Base-by-base conservation (phyloP, 2,329 filamentous ascomycete genomes). In the Eutypella sp. region DNA sequence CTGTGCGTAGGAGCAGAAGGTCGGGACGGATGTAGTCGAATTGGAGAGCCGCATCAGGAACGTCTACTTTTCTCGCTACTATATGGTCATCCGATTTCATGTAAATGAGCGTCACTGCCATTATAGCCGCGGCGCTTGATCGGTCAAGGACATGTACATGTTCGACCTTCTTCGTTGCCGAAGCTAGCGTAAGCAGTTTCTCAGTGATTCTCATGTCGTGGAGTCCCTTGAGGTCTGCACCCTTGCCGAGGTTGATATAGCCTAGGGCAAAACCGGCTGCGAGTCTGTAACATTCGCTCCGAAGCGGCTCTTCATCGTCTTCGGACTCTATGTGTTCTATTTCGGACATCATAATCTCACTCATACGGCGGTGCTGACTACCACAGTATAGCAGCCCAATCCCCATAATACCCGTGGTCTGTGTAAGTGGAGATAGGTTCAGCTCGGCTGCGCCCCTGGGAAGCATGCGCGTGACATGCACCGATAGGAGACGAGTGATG, bases 291-390 rank as follows among this genome's bases (percentile, higher is more conserved):
- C 91, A 91, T 69, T 99, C 93, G 60, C 95, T 92, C 20, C 92
- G 83, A 41, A 97, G 69, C 19, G 84, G 83, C 57, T 96, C 89
- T 47, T 91, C 86, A 48, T 96, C 91, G 44, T 92, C 87, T 31
- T 87, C 78, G 22, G 75, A 71, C 38, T 93, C 89, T 42, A 89
- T 78, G 51, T 91, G 86, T 63, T 96, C 90, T 49, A 99, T 93
- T 64, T 99, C 93, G 0, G 92, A 97, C 42, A 99, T 81, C 89
- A 99, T 96, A 16, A 97, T 89, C 64, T 99, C 93, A 61, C 90
- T 97, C 93, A 99, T 99, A 31, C 95, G 84, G 24, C 95, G 87
- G 67, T 99, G 95, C 59, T 97, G 92, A 23, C 91, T 96, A 62
- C 91, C 87, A 68, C 87, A 95, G 66, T 97, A 99, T 1, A 99